phyloP scores from a whole-genome alignment of 352 stramenopile genomes.

The Phytophthora pluvialis region DNA sequence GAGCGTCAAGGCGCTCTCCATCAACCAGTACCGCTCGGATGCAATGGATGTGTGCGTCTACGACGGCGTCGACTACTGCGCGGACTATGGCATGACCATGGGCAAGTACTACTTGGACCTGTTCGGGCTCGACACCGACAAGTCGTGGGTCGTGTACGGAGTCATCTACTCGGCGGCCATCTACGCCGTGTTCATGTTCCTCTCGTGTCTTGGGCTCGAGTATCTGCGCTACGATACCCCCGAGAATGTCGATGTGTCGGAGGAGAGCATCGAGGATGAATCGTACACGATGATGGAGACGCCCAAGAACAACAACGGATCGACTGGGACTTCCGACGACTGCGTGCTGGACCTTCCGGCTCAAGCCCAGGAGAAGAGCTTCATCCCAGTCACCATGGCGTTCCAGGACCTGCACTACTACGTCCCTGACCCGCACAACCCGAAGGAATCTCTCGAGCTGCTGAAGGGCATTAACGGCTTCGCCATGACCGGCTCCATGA shows the following conservation, averaged over 20 bases:
- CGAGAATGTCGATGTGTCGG: neutral
- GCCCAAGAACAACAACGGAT: neutral
- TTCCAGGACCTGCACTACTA: conserved; percentile 43
- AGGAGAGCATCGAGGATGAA: neutral
- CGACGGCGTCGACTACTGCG: conserved; percentile 31
- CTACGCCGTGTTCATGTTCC: conserved; percentile 34
- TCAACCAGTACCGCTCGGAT: conserved; percentile 2
- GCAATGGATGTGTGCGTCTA: conserved; percentile 8
- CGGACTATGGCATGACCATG: conserved; percentile 36
- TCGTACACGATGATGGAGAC: neutral
- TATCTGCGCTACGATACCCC: neutral
- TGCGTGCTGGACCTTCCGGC: conserved; percentile 12
- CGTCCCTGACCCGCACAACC: conserved; percentile 27
- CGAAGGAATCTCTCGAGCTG: conserved; percentile 34
- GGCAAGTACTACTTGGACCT: conserved; percentile 44
- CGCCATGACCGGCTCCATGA: conserved; percentile 46
- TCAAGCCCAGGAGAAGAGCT: conserved; percentile 26
- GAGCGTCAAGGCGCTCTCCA: neutral
- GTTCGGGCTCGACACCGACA: conserved; percentile 52
- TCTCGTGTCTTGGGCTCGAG: neutral
- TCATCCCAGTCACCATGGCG: conserved; percentile 39
- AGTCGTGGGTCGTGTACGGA: conserved; percentile 44
- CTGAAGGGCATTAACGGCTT: conserved; percentile 47
- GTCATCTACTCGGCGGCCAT: conserved; percentile 42
- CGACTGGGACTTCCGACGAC: neutral